phyloP scores from a whole-genome alignment of 2,329 filamentous ascomycete genomes.

The Parafenestella ontariensis region DNA sequence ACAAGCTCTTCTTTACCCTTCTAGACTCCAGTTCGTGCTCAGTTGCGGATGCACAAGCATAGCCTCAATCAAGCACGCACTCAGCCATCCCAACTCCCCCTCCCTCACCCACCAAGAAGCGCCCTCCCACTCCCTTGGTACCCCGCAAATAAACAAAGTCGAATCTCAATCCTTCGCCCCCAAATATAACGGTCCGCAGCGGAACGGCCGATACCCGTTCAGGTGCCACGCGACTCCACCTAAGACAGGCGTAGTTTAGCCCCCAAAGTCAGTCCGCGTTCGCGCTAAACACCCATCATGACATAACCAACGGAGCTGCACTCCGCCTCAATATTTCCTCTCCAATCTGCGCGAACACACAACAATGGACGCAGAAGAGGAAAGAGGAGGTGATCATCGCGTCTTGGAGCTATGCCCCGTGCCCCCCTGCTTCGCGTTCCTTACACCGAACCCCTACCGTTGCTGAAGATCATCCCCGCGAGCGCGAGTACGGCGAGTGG shows the following conservation, averaged over 20 bases:
- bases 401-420: constrained; percentile 56
- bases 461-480: constrained; percentile 75
- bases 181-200: constrained; percentile 20
- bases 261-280: not conserved
- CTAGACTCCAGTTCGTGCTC: not conserved
- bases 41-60: constrained; percentile 3
- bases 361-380: not conserved
- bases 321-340: not conserved
- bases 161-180: constrained; percentile 5
- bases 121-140: constrained; percentile 1
- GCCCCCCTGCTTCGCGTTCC: constrained; percentile 78
- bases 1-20: constrained; percentile 1
- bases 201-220: constrained; percentile 9
- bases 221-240: constrained; percentile 4
- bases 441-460: constrained; percentile 82
- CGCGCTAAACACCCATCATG: constrained; percentile 9
- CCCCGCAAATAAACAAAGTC: constrained; percentile 4
- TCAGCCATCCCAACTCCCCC: constrained; percentile 12
- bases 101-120: not conserved
- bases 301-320: constrained; percentile 15
- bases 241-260: constrained; percentile 11
- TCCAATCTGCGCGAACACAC: not conserved
- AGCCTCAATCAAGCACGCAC: constrained; percentile 20
- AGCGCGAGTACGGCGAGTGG: constrained; percentile 73
- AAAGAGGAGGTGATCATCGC: not conserved